Conservation (phyloP, 768 basidiomycete genomes). For the Gymnopilus junonius region DNA sequence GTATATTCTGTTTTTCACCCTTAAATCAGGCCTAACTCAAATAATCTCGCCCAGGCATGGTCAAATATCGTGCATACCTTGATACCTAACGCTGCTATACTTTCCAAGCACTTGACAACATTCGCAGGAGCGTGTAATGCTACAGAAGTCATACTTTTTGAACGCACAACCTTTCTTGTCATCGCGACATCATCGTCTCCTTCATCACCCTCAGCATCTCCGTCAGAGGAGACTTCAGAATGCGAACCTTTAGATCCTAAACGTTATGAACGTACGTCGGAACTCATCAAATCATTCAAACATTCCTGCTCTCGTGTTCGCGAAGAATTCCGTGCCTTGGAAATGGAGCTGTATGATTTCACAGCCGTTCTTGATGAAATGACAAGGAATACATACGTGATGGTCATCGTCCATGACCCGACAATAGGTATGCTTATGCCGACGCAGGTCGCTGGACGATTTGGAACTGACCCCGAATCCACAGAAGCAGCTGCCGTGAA, state of each 20-base stretch:
- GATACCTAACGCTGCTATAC: constrained; percentile 92
- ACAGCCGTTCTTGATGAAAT: constrained; percentile 91
- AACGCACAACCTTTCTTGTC: constrained; percentile 97
- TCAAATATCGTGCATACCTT: constrained; percentile 96
- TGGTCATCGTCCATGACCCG: constrained; percentile 88
- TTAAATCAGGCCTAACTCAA: constrained; percentile 1
- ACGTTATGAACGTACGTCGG: constrained; percentile 86
- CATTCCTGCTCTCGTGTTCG: constrained; percentile 85
- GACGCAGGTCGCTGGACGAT: not conserved
- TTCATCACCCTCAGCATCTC: constrained; percentile 27
- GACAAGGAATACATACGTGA: constrained; percentile 91
- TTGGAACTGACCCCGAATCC: constrained; percentile 2
- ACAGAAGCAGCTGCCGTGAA: constrained; percentile 87
- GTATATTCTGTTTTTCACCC: constrained; percentile 17
- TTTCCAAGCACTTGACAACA: constrained; percentile 84
- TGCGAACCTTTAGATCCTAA: constrained; percentile 58
- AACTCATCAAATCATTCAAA: constrained; percentile 96
- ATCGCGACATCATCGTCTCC: constrained; percentile 78
- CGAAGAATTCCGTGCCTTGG: constrained; percentile 84
- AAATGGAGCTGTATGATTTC: constrained; percentile 85
- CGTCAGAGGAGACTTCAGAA: constrained; percentile 21
- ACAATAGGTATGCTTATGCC: constrained; percentile 64
- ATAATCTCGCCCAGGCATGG: constrained; percentile 74
- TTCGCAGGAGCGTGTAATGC: constrained; percentile 89
- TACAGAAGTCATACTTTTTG: constrained; percentile 94